Evolutionary conservation across 768 basidiomycete genomes (phyloP), one percentile per base, ranked within the genome.

Genomic region (Gymnopilus dilepis): DNA sequence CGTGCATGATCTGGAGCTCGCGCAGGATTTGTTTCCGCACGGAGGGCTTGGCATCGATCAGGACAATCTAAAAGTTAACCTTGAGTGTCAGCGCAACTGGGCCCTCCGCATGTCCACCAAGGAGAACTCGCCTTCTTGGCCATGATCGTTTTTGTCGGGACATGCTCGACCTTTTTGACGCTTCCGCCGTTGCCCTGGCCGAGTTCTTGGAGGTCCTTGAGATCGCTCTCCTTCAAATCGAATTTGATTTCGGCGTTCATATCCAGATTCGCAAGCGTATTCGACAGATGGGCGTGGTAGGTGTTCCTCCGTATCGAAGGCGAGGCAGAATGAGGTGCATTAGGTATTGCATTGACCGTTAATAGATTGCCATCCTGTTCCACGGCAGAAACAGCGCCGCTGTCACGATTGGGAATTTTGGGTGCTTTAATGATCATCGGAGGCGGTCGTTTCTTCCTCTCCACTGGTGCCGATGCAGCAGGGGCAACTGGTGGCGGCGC

Each of bases 1-100:
- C 92, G 74, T 98, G 94, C 97, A 99, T 97, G 80, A 99, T 99
- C 69, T 98, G 97, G 66, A 99, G 81, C 73, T 99, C 97, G 54
- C 97, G 90, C 37, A 99, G 82, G 69, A 99, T 99, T 78, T 99
- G 97, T 74, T 99, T 99, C 64, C 96, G 84, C 31, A 99, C 94
- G 2, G 94, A 86, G 9, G 95, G 97, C 73, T 98, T 98, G 30
- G 95, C 95, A 77, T 97, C 95, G 74, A 97, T 97, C 63, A 96
- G 87, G 28, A 97, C 94, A 72, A 95, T 94, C 95, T 97, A 69
- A 4, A 47, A 40, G 45, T 57, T 33, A 54, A 48, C 64, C 57
- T 56, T 42, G 24, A 50, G 8, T 17, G 55, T 53, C 8, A 45
- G 45, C 31, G 34, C 51, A 9, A 21, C n/a, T 9, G 19, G 7